Evolutionary conservation across 2,329 filamentous ascomycete species (phyloP).

Genomic region (Verticillium nonalfalfae): DNA sequence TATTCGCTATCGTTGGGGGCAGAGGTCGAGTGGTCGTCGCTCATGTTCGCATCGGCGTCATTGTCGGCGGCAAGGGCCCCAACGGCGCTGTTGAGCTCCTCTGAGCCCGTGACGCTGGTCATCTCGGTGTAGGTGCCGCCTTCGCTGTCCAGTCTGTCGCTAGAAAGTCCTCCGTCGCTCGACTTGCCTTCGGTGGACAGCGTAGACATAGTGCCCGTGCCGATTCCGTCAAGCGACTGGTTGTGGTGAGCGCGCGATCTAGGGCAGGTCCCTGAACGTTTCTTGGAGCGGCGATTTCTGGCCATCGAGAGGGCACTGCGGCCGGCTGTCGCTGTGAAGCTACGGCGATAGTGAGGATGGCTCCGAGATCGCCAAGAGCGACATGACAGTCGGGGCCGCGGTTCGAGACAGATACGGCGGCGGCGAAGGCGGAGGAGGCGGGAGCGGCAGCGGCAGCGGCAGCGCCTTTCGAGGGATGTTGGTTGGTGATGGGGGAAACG

Average conservation of each 20-base stretch:
- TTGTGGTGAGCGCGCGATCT: neutral
- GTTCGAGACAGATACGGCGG: neutral
- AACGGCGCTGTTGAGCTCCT: slow-evolving; percentile 14
- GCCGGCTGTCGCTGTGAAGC: slow-evolving; percentile 12
- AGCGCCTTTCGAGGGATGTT: neutral
- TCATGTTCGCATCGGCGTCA: slow-evolving; percentile 19
- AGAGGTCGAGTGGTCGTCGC: slow-evolving; percentile 37
- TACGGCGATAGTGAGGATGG: slow-evolving; percentile 4
- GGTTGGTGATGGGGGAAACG: neutral
- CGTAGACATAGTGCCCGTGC: slow-evolving; percentile 11
- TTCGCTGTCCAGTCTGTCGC: slow-evolving; percentile 23
- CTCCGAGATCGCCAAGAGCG: slow-evolving; percentile 1
- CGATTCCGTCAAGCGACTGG: neutral
- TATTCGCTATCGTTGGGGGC: slow-evolving; percentile 27
- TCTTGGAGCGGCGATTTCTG: slow-evolving; percentile 22
- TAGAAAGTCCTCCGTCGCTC: slow-evolving; percentile 23
- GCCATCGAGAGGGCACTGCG: slow-evolving; percentile 20
- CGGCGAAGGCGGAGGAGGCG: neutral
- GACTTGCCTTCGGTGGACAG: slow-evolving; percentile 27
- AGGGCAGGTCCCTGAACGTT: slow-evolving; percentile 6
- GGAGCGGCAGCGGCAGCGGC: neutral
- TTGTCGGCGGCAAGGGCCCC: slow-evolving; percentile 14
- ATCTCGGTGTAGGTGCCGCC: slow-evolving; percentile 24
- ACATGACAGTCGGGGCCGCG: slow-evolving; percentile 7
- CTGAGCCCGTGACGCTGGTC: slow-evolving; percentile 28